A percentile compares a stretch with the other conserved stretches of the same genome.
Conservation (phyloP, 23 red algal species). For the Gracilaria gracilis region DNA sequence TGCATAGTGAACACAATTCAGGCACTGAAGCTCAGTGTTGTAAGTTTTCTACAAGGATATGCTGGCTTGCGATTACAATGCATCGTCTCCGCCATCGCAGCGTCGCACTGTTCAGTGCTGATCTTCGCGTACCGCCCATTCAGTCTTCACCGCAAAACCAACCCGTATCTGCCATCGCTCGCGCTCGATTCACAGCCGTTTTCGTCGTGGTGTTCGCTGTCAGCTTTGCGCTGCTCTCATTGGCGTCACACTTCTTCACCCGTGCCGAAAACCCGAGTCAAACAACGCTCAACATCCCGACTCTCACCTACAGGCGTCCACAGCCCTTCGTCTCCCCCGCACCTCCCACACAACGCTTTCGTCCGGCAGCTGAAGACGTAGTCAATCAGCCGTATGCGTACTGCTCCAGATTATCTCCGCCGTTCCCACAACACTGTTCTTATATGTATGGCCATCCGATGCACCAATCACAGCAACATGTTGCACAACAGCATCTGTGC, state of each 20-base stretch:
- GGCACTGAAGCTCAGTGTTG: too few relatives aligned
- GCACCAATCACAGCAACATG: too few relatives aligned
- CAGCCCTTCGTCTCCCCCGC: background rate
- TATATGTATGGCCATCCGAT: conserved; percentile 6
- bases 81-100: background rate
- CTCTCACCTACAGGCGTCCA: background rate
- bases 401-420: conserved; percentile 4
- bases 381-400: background rate
- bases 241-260: background rate
- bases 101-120: background rate
- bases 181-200: background rate
- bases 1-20: too few relatives aligned
- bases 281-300: background rate
- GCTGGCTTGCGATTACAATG: background rate
- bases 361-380: background rate
- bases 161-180: background rate
- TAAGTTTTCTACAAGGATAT: too few relatives aligned
- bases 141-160: background rate
- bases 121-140: background rate
- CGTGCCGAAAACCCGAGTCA: background rate
- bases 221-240: background rate
- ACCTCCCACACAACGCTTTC: background rate
- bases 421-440: background rate
- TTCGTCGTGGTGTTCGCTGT: background rate
- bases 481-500: too few relatives aligned